Evolutionary conservation across 495 filamentous ascomycete species (phyloP), one percentile per base, ranked within the genome.

Genomic region (Melanomma pulvis-pyrius): DNA sequence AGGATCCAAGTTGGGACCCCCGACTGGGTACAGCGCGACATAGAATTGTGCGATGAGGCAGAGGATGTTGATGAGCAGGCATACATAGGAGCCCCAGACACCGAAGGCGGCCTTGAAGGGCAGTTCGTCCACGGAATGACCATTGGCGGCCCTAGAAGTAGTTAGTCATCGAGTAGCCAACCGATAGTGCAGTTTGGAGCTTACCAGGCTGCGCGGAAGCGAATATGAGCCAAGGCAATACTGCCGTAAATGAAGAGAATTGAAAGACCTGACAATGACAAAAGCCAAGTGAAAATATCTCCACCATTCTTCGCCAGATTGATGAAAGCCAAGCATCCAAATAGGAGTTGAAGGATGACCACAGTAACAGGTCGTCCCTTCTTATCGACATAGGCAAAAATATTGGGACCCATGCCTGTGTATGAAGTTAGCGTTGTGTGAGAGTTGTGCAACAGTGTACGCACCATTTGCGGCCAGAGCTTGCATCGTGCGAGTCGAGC

Each of bases 401-500:
- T 77, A 49, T 76, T 78, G 39, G 87, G 87, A 0, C 79, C 87
- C 84, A 87, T 86, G 47, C 82, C 81, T 8, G 50, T 50, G 54
- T 49, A 59, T 30, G 39, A 59, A 30, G 62, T 65, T 65, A 65
- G 62, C 36, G 34, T 50, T 36, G 34, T 58, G 53, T 65, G 34
- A 15, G 59, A 58, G 39, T 65, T 49, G 21, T 50, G 62, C 21
- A 59, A 59, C n/a, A 53, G 62, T 48, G 41, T 36, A 58, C 53
- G 54, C 54, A 65, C 63, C 63, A 53, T 79, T 76, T 36, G 75
- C 70, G 17, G 82, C 81, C 48, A 89, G 76, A 13, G 86, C 87
- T 71, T 87, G 84, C 68, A 89, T 79, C 0, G 87, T 88, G 22
- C 88, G 84, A 5, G 83, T 87, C 1, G 84, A 86, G 58, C 79